A percentile compares a stretch with the other conserved stretches of the same genome.
Conservation (phyloP, 2,329 filamentous ascomycete genomes). For the Colletotrichum truncatum region DNA sequence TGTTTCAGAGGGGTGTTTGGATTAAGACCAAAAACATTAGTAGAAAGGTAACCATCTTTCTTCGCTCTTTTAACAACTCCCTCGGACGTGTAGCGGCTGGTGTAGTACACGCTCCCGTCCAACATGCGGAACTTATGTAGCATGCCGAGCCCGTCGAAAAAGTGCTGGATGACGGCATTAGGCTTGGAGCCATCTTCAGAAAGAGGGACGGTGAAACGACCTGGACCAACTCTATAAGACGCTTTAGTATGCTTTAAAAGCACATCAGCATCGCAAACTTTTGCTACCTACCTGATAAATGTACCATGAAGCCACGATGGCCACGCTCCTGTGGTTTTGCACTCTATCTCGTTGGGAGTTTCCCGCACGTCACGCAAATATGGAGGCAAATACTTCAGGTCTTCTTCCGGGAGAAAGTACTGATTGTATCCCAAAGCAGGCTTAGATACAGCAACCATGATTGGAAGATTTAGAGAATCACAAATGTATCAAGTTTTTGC, state of each 20-base stretch:
- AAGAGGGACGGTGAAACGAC: conserved; percentile 23
- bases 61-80: conserved; percentile 26
- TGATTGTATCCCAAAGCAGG: conserved; percentile 16
- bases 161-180: conserved; percentile 30
- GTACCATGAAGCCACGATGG: conserved; percentile 28
- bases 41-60: conserved; percentile 21
- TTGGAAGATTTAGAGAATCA: too few relatives aligned
- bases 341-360: conserved; percentile 20
- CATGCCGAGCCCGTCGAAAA: conserved; percentile 31
- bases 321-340: conserved; percentile 18
- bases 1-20: conserved; percentile 28
- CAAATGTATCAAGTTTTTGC: too few relatives aligned
- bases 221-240: conserved; percentile 18
- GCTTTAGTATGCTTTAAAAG: too few relatives aligned
- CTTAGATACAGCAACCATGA: not conserved
- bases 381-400: conserved; percentile 26
- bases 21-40: conserved; percentile 25
- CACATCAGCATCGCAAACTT: not conserved
- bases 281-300: conserved; percentile 20
- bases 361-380: conserved; percentile 31
- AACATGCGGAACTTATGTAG: conserved; percentile 30
- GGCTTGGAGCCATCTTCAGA: conserved; percentile 31
- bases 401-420: conserved; percentile 25
- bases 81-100: conserved; percentile 28
- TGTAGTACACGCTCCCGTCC: conserved; percentile 22